Percentiles rank a stretch among this genome's conserved stretches.
Evolutionary conservation across 2,329 filamentous ascomycete genomes (phyloP).

Genomic region (Herpotrichia juniperi): DNA sequence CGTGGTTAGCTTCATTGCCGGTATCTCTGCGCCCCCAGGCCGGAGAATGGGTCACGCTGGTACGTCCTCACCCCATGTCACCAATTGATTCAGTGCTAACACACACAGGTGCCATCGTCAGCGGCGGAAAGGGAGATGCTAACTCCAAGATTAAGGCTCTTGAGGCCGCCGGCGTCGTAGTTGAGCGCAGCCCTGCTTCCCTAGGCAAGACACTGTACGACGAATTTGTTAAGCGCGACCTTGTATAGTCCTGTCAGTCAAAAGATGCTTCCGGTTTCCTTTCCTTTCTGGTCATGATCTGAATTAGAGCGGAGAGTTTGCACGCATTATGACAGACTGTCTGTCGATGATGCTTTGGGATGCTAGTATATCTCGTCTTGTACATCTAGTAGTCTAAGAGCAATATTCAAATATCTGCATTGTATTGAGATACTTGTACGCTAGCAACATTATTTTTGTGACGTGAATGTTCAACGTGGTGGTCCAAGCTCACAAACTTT

Average conservation of each 20-base stretch:
- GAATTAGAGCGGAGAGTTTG: slow-evolving; percentile 26
- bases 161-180: slow-evolving; percentile 90
- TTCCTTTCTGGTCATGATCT: slow-evolving; percentile 23
- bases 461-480: slow-evolving; percentile 3
- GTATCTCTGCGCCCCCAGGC: slow-evolving; percentile 95
- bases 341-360: slow-evolving; percentile 25
- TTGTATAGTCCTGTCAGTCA: slow-evolving; percentile 68
- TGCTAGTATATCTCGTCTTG: slow-evolving; percentile 23
- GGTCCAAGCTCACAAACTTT: slow-evolving; percentile 29
- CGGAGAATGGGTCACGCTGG: slow-evolving; percentile 98
- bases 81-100: slow-evolving; percentile 6
- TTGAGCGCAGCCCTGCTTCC: slow-evolving; percentile 90
- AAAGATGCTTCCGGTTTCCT: slow-evolving; percentile 9
- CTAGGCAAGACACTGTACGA: slow-evolving; percentile 93
- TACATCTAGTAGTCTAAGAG: slow-evolving; percentile 46
- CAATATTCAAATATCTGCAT: slow-evolving; percentile 31
- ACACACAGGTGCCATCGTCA: slow-evolving; percentile 77
- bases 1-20: slow-evolving; percentile 96
- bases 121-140: slow-evolving; percentile 95
- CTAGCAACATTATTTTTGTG: not conserved
- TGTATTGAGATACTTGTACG: not conserved
- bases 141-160: slow-evolving; percentile 98
- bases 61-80: slow-evolving; percentile 38
- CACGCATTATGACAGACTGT: not conserved
- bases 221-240: slow-evolving; percentile 94